Evolutionary conservation across 1,284 basidiomycete species (phyloP), one percentile per base, ranked within the genome.

Genomic region (Fomitopsis betulina): DNA sequence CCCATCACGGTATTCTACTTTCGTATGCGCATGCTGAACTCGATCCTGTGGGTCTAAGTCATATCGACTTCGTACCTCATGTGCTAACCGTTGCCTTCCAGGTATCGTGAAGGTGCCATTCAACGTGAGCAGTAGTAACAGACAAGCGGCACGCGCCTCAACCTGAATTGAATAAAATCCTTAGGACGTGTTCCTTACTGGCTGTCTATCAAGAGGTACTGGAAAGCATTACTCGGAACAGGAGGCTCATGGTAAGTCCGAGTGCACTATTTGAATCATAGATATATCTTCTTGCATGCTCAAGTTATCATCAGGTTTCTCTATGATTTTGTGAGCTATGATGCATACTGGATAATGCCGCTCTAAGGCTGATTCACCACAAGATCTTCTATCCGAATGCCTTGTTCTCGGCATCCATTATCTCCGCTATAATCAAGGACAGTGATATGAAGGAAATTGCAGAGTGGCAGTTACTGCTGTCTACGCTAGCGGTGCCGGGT

Each of bases 301-400:
- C 57, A 57, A 66, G 42, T 66, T 55, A 30, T 30, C n/a, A 2
- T 39, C 56, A 85, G 83, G 87, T 90, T 89, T 71, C 75, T 88
- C 51, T 91, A 89, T 67, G 88, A 90, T 70, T 88, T 89, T 58
- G 86, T 85, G 65, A 66, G 76, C 27, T 30, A 30, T 37, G 42
- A 54, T 4, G 32, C 45, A 33, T 27, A 19, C 39, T 19, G 39
- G 8, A 9, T 19, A 40, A n/a, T 8, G 3, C 39, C 4, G 39
- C 27, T 17, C 60, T 25, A 53, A 39, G 15, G 30, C 58, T 35
- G 51, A 19, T 30, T 39, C 37, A 30, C 7, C 35, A 30, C 21
- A 12, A 84, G 81, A 78, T 90, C 27, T 84, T 84, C 1, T 90
- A 89, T 69, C 87, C 89, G 0, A 89, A 89, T 64, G 85, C 84